phyloP scores from a whole-genome alignment of 164 flowering plant genomes.

The Vitis vinifera region DNA sequence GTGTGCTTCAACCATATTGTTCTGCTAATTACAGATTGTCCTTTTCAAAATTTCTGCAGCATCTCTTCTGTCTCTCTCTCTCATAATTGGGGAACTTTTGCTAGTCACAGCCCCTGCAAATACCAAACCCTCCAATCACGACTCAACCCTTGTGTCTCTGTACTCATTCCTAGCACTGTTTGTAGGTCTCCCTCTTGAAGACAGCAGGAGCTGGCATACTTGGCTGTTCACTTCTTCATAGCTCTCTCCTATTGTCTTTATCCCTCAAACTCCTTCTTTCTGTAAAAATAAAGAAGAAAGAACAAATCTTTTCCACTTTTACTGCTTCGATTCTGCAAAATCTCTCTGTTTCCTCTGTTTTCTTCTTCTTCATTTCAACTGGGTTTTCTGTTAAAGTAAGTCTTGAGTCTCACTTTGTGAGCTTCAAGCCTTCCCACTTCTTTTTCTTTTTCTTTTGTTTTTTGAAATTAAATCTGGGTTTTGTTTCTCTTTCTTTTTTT shows the following conservation, averaged over 20 bases:
- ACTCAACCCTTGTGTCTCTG: slow-evolving; percentile 16
- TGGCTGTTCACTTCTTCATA: slow-evolving; percentile 3
- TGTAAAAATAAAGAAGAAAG: slow-evolving; percentile 11
- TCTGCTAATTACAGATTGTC: slow-evolving; percentile 17
- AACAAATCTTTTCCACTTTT: slow-evolving; percentile 18
- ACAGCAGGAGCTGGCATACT: neutral
- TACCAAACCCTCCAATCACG: slow-evolving; percentile 29
- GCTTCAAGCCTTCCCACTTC: slow-evolving; percentile 10
- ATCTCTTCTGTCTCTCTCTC: slow-evolving; percentile 9
- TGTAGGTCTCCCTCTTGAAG: slow-evolving; percentile 6
- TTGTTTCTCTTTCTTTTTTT: slow-evolving; percentile 6
- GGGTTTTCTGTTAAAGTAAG: slow-evolving; percentile 16
- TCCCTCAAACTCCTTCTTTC: neutral
- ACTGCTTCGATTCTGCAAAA: slow-evolving; percentile 19
- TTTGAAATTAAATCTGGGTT: slow-evolving; percentile 20
- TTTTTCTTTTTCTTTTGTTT: neutral
- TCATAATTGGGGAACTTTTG: neutral
- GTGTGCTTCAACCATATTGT: neutral
- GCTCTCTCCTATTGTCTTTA: neutral
- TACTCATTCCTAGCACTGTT: slow-evolving; percentile 6
- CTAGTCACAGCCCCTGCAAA: slow-evolving; percentile 22
- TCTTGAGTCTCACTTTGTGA: slow-evolving; percentile 3
- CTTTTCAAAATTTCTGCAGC: slow-evolving; percentile 13
- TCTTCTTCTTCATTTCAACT: slow-evolving; percentile 7
- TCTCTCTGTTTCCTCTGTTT: slow-evolving; percentile 21